Conservation (phyloP, 495 filamentous ascomycete genomes). For the Trichoderma asperelloides region DNA sequence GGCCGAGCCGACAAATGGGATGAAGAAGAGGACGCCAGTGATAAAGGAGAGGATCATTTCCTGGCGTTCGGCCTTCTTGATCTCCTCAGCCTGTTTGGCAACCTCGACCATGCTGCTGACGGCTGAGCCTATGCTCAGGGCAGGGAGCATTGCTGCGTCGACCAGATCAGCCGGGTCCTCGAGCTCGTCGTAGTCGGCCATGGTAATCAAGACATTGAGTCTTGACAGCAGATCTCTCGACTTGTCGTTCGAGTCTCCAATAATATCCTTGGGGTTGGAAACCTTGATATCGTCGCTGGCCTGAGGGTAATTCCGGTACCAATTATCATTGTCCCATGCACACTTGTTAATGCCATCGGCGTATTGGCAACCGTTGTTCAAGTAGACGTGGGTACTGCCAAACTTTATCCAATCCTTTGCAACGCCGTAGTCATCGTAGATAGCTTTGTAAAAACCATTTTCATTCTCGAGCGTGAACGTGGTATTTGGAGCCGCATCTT, state of each 20-base stretch:
- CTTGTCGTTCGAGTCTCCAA: background rate
- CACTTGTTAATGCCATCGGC: conserved; percentile 1
- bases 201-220: background rate
- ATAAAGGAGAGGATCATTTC: conserved; percentile 7
- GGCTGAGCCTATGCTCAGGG: background rate
- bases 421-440: background rate
- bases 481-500: background rate
- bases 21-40: conserved; percentile 8
- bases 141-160: background rate
- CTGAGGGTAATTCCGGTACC: background rate
- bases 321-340: background rate
- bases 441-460: background rate
- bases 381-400: background rate
- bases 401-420: conserved; percentile 9
- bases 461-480: background rate
- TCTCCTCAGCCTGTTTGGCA: conserved; percentile 3
- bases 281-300: background rate
- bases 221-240: conserved; percentile 1
- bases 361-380: conserved; percentile 6
- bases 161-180: background rate
- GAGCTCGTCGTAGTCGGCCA: background rate
- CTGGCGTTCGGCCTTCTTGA: background rate
- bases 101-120: conserved; percentile 5
- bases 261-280: conserved; percentile 11
- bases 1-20: conserved; percentile 5